Percentiles rank a stretch among this genome's conserved stretches.
These are phyloP conservation scores for Haematococcus sp. DNA, from an alignment of 139 green algal genomes.

Conservation along the genomic window DNA sequence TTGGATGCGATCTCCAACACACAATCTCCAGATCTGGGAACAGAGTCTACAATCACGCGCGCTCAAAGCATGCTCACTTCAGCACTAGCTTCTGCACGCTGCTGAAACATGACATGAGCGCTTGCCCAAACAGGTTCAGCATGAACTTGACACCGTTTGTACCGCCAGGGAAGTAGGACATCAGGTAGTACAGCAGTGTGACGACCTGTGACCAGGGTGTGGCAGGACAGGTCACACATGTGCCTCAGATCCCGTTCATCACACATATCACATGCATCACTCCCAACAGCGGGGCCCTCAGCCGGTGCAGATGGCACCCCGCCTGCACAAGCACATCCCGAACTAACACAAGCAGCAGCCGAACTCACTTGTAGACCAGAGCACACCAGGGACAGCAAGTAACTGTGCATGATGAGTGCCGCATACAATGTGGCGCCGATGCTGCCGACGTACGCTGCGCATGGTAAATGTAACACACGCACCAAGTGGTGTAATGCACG, in stretches of 20 bases:
- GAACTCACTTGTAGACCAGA: constrained; percentile 69
- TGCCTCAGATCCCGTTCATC: no score
- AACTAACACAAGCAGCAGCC: no score
- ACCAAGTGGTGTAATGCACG: neutral
- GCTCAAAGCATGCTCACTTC: no score
- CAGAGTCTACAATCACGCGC: no score
- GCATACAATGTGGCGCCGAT: constrained; percentile 83
- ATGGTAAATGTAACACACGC: neutral
- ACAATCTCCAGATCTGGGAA: no score
- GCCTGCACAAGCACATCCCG: no score
- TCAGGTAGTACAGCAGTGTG: constrained; percentile 88
- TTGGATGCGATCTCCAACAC: no score
- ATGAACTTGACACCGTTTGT: constrained; percentile 69
- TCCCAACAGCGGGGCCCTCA: no score
- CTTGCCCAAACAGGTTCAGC: constrained; percentile 42
- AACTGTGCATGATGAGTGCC: constrained; percentile 81
- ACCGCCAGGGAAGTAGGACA: constrained; percentile 91
- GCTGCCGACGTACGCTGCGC: constrained; percentile 75
- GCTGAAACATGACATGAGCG: constrained; percentile 31
- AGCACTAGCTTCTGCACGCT: constrained; percentile 14
- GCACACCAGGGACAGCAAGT: constrained; percentile 82
- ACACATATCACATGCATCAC: neutral
- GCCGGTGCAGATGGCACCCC: no score
- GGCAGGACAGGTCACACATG: no score
- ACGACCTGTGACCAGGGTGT: no score